These are phyloP conservation scores for Pelargonium myrrhifolium DNA, from an alignment of 441 rosid species.

Conservation along the genomic window DNA sequence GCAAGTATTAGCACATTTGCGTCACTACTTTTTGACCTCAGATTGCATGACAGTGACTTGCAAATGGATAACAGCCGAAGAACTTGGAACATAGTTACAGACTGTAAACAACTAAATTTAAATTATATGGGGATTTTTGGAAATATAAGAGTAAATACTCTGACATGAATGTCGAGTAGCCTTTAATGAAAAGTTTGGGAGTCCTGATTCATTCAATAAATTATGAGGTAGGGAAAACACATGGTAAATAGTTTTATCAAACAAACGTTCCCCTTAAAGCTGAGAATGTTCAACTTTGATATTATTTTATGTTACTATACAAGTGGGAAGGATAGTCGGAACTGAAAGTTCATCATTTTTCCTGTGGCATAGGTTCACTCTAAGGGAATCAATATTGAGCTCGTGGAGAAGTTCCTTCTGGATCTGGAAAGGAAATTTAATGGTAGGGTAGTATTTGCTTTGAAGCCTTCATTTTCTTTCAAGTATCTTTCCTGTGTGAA, in stretches of 20 bases:
- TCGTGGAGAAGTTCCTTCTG: conserved; percentile 63
- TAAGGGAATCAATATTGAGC: conserved; percentile 61
- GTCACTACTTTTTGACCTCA: background rate
- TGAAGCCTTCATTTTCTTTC: background rate
- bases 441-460: conserved; percentile 36
- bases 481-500: background rate
- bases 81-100: background rate
- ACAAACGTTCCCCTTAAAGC: too few relatives aligned
- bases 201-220: background rate
- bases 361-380: conserved; percentile 62
- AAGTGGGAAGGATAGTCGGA: background rate
- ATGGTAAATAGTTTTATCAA: background rate
- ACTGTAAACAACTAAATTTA: background rate
- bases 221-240: background rate
- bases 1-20: background rate
- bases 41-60: background rate
- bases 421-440: conserved; percentile 63
- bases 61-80: background rate
- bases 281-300: conserved; percentile 7
- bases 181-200: too few relatives aligned
- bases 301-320: conserved; percentile 6
- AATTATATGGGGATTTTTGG: background rate
- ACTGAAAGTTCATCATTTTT: conserved; percentile 8
- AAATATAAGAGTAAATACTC: background rate
- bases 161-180: background rate